Evolutionary conservation across 768 basidiomycete species (phyloP).

Genomic region (Agrocybe chaxingu): DNA sequence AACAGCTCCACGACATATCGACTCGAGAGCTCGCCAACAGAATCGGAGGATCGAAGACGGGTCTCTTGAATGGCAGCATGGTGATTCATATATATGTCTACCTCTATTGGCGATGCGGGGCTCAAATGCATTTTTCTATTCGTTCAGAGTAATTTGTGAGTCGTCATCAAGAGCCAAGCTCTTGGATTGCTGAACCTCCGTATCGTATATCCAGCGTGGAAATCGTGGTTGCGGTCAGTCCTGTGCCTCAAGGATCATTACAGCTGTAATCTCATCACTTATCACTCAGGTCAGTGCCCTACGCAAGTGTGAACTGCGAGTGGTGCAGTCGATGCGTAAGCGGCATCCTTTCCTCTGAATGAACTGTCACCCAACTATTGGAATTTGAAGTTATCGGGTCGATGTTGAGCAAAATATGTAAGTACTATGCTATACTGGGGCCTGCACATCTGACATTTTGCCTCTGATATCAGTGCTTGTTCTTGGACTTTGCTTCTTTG

Average conservation of each 20-base stretch:
- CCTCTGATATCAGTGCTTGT: conserved; percentile 58
- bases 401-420: conserved; percentile 69
- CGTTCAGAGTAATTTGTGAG: conserved; percentile 65
- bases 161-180: conserved; percentile 10
- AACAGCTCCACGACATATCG: conserved; percentile 71
- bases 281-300: conserved; percentile 67
- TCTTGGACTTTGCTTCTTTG: conserved; percentile 83
- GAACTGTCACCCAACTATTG: background rate
- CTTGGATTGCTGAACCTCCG: background rate
- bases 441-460: background rate
- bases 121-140: conserved; percentile 4
- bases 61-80: conserved; percentile 79
- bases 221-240: conserved; percentile 69
- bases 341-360: conserved; percentile 1
- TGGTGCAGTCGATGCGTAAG: conserved; percentile 81
- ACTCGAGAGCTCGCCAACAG: conserved; percentile 72
- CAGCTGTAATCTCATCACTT: background rate
- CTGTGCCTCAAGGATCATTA: background rate
- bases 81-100: conserved; percentile 32
- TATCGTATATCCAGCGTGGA: conserved; percentile 40
- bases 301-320: conserved; percentile 72
- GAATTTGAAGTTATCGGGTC: conserved; percentile 67
- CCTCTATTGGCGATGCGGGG: background rate
- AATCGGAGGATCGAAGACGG: conserved; percentile 74
- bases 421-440: conserved; percentile 30